phyloP scores from a whole-genome alignment of 805 yeast species.

The Saturnispora hagleri region DNA sequence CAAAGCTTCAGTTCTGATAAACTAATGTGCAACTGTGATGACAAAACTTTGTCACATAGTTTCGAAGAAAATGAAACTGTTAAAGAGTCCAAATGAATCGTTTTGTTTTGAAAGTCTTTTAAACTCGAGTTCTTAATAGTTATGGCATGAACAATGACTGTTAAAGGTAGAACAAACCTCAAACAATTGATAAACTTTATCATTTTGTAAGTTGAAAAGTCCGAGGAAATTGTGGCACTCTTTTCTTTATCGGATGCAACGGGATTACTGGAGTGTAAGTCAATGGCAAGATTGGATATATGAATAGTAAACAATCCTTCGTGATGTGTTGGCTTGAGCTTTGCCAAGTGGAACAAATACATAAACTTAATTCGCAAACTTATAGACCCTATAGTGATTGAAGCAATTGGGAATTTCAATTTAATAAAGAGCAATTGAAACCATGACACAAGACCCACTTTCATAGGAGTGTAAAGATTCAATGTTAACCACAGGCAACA shows the following conservation, averaged over 20 bases:
- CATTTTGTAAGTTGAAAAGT: neutral
- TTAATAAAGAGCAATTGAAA: constrained; percentile 15
- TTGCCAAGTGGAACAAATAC: constrained; percentile 12
- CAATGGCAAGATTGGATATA: constrained; percentile 7
- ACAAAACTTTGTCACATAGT: neutral
- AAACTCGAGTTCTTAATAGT: neutral
- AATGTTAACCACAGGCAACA: neutral
- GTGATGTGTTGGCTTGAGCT: constrained; percentile 12
- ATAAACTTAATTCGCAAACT: constrained; percentile 14
- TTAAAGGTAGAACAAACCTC: constrained; percentile 11
- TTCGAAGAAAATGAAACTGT: constrained; percentile 9
- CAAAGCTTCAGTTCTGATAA: constrained; percentile 7
- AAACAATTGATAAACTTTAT: constrained; percentile 6
- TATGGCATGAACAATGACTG: constrained; percentile 11
- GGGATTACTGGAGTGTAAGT: neutral
- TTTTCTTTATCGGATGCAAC: neutral
- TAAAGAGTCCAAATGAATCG: constrained; percentile 10
- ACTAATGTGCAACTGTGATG: constrained; percentile 6
- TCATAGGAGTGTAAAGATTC: constrained; percentile 3
- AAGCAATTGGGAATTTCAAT: constrained; percentile 5
- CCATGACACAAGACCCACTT: constrained; percentile 21
- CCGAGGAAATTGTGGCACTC: neutral
- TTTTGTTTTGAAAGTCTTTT: neutral
- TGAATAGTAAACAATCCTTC: constrained; percentile 14
- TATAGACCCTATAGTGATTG: constrained; percentile 12